Evolutionary conservation across 352 stramenopile species (phyloP).

Genomic region (Phytopythium sindhum): DNA sequence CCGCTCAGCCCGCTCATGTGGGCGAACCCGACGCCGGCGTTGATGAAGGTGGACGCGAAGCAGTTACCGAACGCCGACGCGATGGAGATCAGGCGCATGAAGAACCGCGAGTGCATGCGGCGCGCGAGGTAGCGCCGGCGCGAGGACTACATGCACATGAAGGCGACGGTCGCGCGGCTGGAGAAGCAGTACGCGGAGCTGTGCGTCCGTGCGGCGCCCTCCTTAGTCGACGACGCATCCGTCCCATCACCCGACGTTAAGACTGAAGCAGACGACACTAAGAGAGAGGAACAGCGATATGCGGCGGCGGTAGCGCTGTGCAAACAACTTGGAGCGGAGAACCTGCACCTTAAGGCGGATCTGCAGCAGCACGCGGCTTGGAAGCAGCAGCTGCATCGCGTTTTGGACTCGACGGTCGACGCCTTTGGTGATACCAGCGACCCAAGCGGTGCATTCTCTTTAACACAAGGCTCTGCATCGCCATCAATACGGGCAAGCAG

Average conservation of each 20-base stretch:
- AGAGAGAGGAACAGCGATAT: conserved; percentile 13
- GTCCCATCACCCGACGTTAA: background rate
- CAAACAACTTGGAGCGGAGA: conserved; percentile 33
- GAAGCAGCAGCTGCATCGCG: conserved; percentile 24
- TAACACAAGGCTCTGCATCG: background rate
- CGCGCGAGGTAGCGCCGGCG: conserved; percentile 29
- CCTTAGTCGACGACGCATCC: background rate
- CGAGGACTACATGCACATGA: conserved; percentile 30
- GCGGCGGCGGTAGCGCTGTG: conserved; percentile 19
- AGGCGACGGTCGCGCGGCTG: conserved; percentile 25
- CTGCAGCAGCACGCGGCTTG: conserved; percentile 35
- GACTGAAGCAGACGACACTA: background rate
- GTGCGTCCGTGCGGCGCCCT: conserved; percentile 14
- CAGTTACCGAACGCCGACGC: conserved; percentile 12
- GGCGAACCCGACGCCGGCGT: no score
- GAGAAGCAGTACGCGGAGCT: conserved; percentile 33
- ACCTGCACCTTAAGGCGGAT: conserved; percentile 29
- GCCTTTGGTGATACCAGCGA: background rate
- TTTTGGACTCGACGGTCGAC: conserved; percentile 23
- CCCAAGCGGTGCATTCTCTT: no score
- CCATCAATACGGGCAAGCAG: no score
- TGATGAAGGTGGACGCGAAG: no score
- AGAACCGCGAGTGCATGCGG: conserved; percentile 47
- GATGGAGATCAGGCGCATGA: conserved; percentile 28
- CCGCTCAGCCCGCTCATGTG: no score